Evolutionary conservation across 192 early-diverging fungal species (phyloP), one percentile per base, ranked within the genome.

Genomic region (Anaeromyces robustus): DNA sequence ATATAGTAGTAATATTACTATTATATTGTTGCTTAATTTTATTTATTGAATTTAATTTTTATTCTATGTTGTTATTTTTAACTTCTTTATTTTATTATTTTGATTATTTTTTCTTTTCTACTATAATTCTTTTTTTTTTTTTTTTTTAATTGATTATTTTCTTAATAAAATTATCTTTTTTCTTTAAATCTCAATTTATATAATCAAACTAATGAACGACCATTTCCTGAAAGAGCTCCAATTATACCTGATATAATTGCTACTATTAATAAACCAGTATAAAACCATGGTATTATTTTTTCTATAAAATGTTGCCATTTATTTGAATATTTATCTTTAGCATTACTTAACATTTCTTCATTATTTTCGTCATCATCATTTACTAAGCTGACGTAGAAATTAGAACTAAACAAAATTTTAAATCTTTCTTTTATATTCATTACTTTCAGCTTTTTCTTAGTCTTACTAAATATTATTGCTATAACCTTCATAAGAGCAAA

Each of bases 401-500:
- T 68, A 9, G 26, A 26, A n/a, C 7, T 68, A n/a, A 68, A 68
- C 4, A 68, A 9, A 0, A 7, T 2, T 68, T 22, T 26, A 22
- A 68, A 68, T n/a, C 7, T 68, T n/a, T 22, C 26, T 11, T n/a
- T n/a, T n/a, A 26, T 7, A 26, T 0, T 26, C 2, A 68, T 11
- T 9, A 1, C 1, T 68, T 18, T 68, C 9, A 26, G 0, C n/a
- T 18, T 68, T 68, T 68, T 68, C 52, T 68, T 68, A 22, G 18
- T 4, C n/a, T 9, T 68, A 9, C 0, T 68, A n/a, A 26, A 68
- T 18, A 78, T 78, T 26, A 29, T n/a, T 29, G 17, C n/a, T 14
- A 85, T n/a, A 4, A 85, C 34, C 16, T 87, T 85, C 4, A 83
- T 78, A 12, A 90, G 59, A 18, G 88, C 87, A 32, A 82, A 80